Evolutionary conservation across 2,329 filamentous ascomycete genomes (phyloP).

Genomic region (Colletotrichum godetiae): DNA sequence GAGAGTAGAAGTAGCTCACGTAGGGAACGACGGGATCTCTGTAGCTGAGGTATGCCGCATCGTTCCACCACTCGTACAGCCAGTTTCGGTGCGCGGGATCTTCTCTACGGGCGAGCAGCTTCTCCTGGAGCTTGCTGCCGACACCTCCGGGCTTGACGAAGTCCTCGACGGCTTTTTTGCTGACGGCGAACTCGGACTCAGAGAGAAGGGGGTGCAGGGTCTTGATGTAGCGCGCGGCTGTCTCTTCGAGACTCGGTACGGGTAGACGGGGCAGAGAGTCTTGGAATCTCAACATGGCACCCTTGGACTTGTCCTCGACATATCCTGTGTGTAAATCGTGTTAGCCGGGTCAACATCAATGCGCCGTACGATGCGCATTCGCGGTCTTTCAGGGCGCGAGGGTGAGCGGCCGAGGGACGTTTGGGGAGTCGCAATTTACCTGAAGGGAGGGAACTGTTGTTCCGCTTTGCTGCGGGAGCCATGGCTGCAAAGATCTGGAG

Average conservation of each 20-base stretch:
- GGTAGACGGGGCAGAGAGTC: conserved; percentile 85
- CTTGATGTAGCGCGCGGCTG: conserved; percentile 82
- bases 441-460: conserved; percentile 67
- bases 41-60: conserved; percentile 91
- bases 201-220: conserved; percentile 81
- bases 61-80: conserved; percentile 99
- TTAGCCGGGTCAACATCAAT: background rate
- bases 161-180: conserved; percentile 85
- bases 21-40: conserved; percentile 97
- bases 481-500: conserved; percentile 52
- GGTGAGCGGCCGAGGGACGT: background rate
- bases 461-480: conserved; percentile 64
- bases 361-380: background rate
- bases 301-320: conserved; percentile 82
- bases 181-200: conserved; percentile 74
- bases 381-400: background rate
- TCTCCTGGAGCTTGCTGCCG: conserved; percentile 87
- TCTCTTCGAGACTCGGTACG: conserved; percentile 86
- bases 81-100: conserved; percentile 90
- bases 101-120: conserved; percentile 81
- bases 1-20: conserved; percentile 99
- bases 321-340: conserved; percentile 66
- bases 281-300: conserved; percentile 85
- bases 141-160: conserved; percentile 89
- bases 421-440: conserved; percentile 49